A percentile compares a stretch with the other conserved stretches of the same genome.
phyloP scores from a whole-genome alignment of 148 eudicot genomes.

The Fallopia convolvulus region DNA sequence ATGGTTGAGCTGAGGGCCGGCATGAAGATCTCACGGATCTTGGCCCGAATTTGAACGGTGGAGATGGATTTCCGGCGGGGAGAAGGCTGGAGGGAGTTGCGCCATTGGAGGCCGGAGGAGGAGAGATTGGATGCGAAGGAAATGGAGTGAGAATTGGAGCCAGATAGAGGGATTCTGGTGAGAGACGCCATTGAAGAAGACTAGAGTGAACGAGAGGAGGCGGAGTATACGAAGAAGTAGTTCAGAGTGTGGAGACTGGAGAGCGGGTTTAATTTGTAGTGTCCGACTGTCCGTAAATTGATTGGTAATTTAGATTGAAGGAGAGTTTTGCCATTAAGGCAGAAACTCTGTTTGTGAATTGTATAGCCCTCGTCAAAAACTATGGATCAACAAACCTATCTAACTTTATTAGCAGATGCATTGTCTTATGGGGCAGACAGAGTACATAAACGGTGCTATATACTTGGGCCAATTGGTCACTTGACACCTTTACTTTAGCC shows the following conservation, averaged over 20 bases:
- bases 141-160: constrained; percentile 19
- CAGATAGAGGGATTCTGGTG: constrained; percentile 22
- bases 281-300: too few species aligned
- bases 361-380: too few species aligned
- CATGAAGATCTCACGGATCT: constrained; percentile 95
- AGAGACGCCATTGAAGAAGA: constrained; percentile 41
- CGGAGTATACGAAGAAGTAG: background rate
- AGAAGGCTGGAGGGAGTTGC: constrained; percentile 16
- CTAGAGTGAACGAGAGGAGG: background rate
- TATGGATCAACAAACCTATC: too few species aligned
- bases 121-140: constrained; percentile 36
- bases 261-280: background rate
- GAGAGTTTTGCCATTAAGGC: too few species aligned
- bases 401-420: too few species aligned
- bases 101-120: constrained; percentile 26
- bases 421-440: too few species aligned
- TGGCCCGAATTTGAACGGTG: constrained; percentile 29
- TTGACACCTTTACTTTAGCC: too few species aligned
- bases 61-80: constrained; percentile 15
- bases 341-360: too few species aligned
- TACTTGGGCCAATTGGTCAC: too few species aligned
- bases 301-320: too few species aligned
- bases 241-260: background rate
- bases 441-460: too few species aligned
- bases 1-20: constrained; percentile 92